Conservation (phyloP, 192 early-diverging fungal species). For the Mortierella claussenii region DNA sequence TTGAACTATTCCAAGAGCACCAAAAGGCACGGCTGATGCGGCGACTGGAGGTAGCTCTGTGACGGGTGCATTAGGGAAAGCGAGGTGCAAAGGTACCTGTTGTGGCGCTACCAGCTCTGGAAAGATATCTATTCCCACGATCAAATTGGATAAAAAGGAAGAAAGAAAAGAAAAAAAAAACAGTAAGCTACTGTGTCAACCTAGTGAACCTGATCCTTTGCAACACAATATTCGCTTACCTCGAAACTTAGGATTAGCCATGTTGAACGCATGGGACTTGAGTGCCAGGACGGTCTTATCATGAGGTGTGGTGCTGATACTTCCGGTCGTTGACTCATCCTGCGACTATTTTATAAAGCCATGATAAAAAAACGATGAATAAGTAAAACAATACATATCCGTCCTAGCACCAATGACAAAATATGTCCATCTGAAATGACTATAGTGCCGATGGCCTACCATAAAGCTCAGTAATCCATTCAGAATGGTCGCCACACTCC, state of each 20-base stretch:
- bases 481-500: conserved; percentile 97
- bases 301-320: conserved; percentile 79
- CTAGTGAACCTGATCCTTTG: background rate
- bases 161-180: no score
- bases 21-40: background rate
- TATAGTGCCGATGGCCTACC: no score
- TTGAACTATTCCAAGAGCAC: conserved; percentile 11
- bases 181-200: conserved; percentile 5
- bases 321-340: conserved; percentile 95
- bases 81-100: conserved; percentile 53
- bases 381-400: background rate
- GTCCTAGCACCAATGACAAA: no score
- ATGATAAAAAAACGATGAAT: background rate
- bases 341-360: conserved; percentile 55
- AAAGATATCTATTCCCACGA: conserved; percentile 81
- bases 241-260: conserved; percentile 78
- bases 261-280: conserved; percentile 84
- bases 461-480: conserved; percentile 97
- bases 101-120: conserved; percentile 82
- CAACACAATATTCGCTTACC: conserved; percentile 53
- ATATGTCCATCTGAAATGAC: no score
- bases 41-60: conserved; percentile 29
- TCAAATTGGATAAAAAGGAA: no score
- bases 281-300: conserved; percentile 84
- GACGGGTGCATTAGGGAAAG: conserved; percentile 52